Evolutionary conservation across 2,329 filamentous ascomycete species (phyloP).

Genomic region (Pestalotiopsis sp.): DNA sequence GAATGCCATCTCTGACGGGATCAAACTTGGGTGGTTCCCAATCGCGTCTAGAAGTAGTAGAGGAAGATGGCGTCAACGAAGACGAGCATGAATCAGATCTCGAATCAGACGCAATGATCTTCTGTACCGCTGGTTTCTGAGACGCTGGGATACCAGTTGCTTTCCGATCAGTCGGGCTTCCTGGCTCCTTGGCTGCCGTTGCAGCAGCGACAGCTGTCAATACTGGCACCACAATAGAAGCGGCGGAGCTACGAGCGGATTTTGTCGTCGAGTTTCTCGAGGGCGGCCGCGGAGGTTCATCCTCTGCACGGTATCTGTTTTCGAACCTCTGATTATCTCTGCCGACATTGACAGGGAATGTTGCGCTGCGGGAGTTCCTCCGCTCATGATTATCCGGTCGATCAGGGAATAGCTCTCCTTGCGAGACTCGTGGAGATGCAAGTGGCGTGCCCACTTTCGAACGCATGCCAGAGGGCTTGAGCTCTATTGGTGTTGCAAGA

Average conservation of each 20-base stretch:
- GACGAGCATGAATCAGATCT: slow-evolving; percentile 20
- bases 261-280: slow-evolving; percentile 27
- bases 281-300: slow-evolving; percentile 20
- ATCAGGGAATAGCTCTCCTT: slow-evolving; percentile 18
- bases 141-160: slow-evolving; percentile 17
- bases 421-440: slow-evolving; percentile 24
- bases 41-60: slow-evolving; percentile 27
- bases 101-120: neutral
- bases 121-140: slow-evolving; percentile 13
- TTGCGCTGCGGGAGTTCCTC: slow-evolving; percentile 27
- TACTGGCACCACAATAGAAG: slow-evolving; percentile 20
- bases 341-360: slow-evolving; percentile 22
- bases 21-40: slow-evolving; percentile 51
- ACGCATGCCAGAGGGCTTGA: slow-evolving; percentile 20
- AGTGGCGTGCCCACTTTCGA: slow-evolving; percentile 25
- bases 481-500: slow-evolving; percentile 20
- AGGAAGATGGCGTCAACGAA: slow-evolving; percentile 18
- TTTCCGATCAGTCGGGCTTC: slow-evolving; percentile 16
- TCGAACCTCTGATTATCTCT: slow-evolving; percentile 18
- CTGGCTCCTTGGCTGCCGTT: slow-evolving; percentile 10
- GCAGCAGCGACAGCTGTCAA: slow-evolving; percentile 16
- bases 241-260: slow-evolving; percentile 16
- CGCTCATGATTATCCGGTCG: slow-evolving; percentile 18
- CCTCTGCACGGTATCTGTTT: slow-evolving; percentile 14
- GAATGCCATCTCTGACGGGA: slow-evolving; percentile 34